Base-by-base conservation (phyloP, 2,329 filamentous ascomycete genomes). In the Neonectria neomacrospora region DNA sequence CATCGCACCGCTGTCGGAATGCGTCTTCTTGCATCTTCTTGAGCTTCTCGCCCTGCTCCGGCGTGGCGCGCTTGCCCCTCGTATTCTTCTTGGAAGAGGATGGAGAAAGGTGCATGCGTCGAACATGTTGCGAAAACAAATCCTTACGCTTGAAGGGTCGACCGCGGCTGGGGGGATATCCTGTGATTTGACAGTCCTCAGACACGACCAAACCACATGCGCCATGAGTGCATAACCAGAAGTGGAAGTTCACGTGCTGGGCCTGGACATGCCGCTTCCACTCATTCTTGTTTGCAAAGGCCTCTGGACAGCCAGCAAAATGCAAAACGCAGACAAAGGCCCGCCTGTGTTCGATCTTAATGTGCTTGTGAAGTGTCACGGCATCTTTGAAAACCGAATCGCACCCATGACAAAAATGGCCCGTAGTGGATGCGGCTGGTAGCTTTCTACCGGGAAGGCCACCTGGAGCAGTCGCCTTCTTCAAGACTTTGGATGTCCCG, bases 251-350 rank as follows among this genome's bases (percentile, higher is more conserved):
- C 22, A 97, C 82, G 74, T 98, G 95, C 74, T 97, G 91, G 0
- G 91, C 91, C 32, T 83, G 81, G 71, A 95, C 88, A 75, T 98
- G 95, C 0, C 95, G 88, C 78, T 97, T 97, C 95, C 95, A 97
- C 77, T 97, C 94, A 75, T 97, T 97, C 80, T 97, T 97, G 69
- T 86, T 90, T 3, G 86, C 85, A 73, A 97, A 97, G 0, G 85
- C 88, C 2, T 88, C 87, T 1, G 66, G 68, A 79, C 95, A 98
- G 34, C 91, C 91, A 60, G 94, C 96, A 58, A 87, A 89, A 30
- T 86, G 82, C 76, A 97, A 94, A 60, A 93, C 88, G 77, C 95
- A 98, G 23, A 85, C 82, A 73, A 95, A 96, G 0, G 87, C 85
- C 1, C 87, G 85, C 2, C 81, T 84, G 71, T 90, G 87, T 26